A percentile compares a stretch with the other conserved stretches of the same genome.
Conservation (phyloP, 2,329 filamentous ascomycete species). For the Hymenoscyphus fructigenus region DNA sequence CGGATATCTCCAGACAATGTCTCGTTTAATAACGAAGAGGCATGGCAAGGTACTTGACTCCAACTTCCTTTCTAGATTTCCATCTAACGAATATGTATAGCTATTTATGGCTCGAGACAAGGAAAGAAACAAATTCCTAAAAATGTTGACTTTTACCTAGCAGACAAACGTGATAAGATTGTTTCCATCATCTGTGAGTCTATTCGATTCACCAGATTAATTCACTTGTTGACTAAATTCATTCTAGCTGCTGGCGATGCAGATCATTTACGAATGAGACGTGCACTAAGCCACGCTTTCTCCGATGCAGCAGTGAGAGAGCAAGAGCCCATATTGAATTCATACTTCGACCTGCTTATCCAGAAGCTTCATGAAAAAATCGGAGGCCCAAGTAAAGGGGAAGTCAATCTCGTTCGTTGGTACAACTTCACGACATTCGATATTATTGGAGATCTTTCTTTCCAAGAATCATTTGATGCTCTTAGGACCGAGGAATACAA, state of each 20-base stretch:
- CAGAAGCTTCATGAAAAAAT: slow-evolving; percentile 7
- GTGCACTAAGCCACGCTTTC: slow-evolving; percentile 33
- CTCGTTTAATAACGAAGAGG: slow-evolving; percentile 11
- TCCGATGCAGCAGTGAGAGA: slow-evolving; percentile 34
- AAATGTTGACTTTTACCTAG: not conserved
- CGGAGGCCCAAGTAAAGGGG: not conserved
- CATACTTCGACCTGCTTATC: slow-evolving; percentile 13
- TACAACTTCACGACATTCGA: slow-evolving; percentile 20
- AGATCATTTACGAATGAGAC: slow-evolving; percentile 31
- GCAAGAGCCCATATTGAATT: slow-evolving; percentile 29
- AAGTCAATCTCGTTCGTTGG: slow-evolving; percentile 13
- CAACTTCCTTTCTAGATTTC: not conserved
- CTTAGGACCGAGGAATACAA: slow-evolving; percentile 32
- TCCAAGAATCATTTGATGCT: slow-evolving; percentile 42
- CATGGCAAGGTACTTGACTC: slow-evolving; percentile 12
- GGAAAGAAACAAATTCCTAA: slow-evolving; percentile 9
- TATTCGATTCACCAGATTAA: not conserved
- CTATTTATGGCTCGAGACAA: slow-evolving; percentile 9
- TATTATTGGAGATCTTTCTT: slow-evolving; percentile 42
- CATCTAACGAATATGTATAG: slow-evolving; percentile 29
- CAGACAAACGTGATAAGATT: slow-evolving; percentile 13
- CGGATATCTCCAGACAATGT: slow-evolving; percentile 14
- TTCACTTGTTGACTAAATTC: not conserved
- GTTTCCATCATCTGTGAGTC: not conserved
- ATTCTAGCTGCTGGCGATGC: slow-evolving; percentile 36